Base-by-base conservation (phyloP, 352 stramenopile species). In the Ophiocytium majus region DNA sequence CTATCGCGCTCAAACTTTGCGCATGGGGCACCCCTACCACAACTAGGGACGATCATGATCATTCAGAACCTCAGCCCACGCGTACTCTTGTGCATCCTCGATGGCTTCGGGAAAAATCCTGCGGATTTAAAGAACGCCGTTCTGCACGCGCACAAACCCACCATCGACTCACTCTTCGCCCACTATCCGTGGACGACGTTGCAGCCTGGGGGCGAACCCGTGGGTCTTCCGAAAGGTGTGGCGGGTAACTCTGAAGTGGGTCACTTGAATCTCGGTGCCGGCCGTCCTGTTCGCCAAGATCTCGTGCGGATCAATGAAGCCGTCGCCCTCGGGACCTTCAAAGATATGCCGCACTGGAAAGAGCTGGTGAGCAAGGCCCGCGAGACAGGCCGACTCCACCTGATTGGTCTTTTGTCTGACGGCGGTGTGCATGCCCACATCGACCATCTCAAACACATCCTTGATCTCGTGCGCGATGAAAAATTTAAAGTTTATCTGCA, bases 31-130 rank as follows among this genome's bases (percentile, higher is more conserved):
- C 57, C 57, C 57, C 57, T 71, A 71, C 57, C 57, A 71, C 57
- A 71, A 71, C 57, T 71, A 71, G 57, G 57, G 57, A 71, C 23
- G 28, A 71, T 71, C 19, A 28, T 28, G 57, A 71, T 23, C 57
- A 71, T 71, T 28, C 57, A 71, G 28, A 28, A 28, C 28, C 57
- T 71, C 57, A 71, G 57, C 28, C 57, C 57, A 28, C 57, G 57
- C 28, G 57, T 71, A 23, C 57, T 71, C 28, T 28, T 71, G 57
- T 71, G 57, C 57, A 71, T 71, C 57, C 57, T 71, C 57, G 57
- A 71, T 71, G 57, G 57, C 57, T 71, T 71, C 57, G 57, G 57
- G 28, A 71, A 71, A 71, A 71, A 71, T 71, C 57, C 57, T 23
- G 57, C 23, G 57, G 57, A 71, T 28, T 28, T 71, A 23, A 71